Evolutionary conservation across 2,329 filamentous ascomycete genomes (phyloP).

Genomic region (Biscogniauxia sp.): DNA sequence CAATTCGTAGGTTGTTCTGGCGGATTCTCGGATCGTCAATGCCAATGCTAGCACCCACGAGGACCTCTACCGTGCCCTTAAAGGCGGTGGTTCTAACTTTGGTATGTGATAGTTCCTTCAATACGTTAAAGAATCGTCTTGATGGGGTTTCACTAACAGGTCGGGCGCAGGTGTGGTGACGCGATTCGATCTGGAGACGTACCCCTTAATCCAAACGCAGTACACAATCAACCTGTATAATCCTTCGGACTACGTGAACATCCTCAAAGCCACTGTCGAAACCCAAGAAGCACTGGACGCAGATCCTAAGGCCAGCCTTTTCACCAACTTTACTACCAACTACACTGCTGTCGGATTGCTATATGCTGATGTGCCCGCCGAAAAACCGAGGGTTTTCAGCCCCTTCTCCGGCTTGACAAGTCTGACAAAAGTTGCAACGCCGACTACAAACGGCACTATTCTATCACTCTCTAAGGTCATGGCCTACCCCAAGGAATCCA

Average conservation of each 20-base stretch:
- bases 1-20: constrained; percentile 7
- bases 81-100: constrained; percentile 18
- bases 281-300: constrained; percentile 10
- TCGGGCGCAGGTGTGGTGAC: constrained; percentile 9
- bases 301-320: constrained; percentile 8
- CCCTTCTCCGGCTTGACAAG: constrained; percentile 9
- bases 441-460: constrained; percentile 1
- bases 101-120: constrained; percentile 6
- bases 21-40: constrained; percentile 16
- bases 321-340: constrained; percentile 8
- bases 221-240: constrained; percentile 12
- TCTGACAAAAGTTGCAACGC: neutral
- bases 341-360: constrained; percentile 7
- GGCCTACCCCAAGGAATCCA: neutral
- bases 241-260: constrained; percentile 7
- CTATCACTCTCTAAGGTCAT: neutral
- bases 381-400: constrained; percentile 5
- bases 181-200: constrained; percentile 7
- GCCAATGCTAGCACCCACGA: constrained; percentile 10
- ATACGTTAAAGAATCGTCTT: neutral
- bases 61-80: constrained; percentile 17
- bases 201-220: constrained; percentile 11
- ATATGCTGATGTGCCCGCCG: constrained; percentile 6
- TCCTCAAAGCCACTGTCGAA: constrained; percentile 6
- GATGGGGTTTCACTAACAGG: neutral